Evolutionary conservation across 2,329 filamentous ascomycete species (phyloP).

Genomic region (Beauveria pseudobassiana): DNA sequence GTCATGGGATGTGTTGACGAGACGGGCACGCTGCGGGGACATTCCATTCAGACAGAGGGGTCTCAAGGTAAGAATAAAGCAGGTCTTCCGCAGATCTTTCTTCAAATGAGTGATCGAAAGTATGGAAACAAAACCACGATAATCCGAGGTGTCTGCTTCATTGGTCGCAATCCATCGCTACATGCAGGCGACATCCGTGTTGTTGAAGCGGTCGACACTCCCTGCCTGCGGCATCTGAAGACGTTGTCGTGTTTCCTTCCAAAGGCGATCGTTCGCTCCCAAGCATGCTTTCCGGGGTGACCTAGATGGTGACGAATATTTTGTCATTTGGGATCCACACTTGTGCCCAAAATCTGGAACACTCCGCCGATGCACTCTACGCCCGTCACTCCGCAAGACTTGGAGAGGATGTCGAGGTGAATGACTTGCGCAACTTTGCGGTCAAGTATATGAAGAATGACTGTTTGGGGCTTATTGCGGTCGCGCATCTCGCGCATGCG

Average conservation of each 20-base stretch:
- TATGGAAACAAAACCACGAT: conserved; percentile 50
- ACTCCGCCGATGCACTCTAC: conserved; percentile 70
- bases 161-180: conserved; percentile 88
- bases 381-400: conserved; percentile 45
- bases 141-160: conserved; percentile 68
- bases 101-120: conserved; percentile 63
- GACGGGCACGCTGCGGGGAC: conserved; percentile 64
- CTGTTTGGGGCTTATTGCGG: conserved; percentile 69
- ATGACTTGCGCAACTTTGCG: conserved; percentile 78
- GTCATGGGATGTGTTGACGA: conserved; percentile 87
- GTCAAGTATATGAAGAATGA: conserved; percentile 92
- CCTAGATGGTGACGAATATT: conserved; percentile 91
- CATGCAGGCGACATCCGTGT: conserved; percentile 89
- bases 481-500: conserved; percentile 70
- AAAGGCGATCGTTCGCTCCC: conserved; percentile 77
- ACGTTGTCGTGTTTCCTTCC: conserved; percentile 83
- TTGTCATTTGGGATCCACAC: conserved; percentile 80
- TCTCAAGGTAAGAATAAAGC: conserved; percentile 35
- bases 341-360: conserved; percentile 67
- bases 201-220: conserved; percentile 72
- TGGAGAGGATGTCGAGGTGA: conserved; percentile 58
- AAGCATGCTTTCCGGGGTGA: conserved; percentile 97
- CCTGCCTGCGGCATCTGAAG: conserved; percentile 65
- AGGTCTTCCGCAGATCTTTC: conserved; percentile 75
- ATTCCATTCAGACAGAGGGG: conserved; percentile 44